Evolutionary conservation across 176 grass and related monocot genomes (phyloP), one percentile per base, ranked within the genome.

Genomic region (Zea mays): DNA sequence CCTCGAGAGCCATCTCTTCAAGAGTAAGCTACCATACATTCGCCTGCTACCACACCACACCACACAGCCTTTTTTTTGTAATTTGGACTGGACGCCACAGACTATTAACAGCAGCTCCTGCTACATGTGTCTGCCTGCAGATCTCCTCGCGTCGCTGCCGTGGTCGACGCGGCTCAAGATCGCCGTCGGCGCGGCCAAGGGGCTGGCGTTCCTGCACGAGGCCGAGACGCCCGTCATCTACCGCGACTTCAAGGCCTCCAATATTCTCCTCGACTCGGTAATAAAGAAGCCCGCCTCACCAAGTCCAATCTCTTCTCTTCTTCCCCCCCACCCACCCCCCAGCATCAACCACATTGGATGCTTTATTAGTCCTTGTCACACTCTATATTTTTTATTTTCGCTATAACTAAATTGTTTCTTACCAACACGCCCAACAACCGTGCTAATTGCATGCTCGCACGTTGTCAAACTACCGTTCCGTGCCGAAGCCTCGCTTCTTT

Each of bases 111-210:
- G 0, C 9, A 3, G 16, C 2, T n/a, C 51, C 12, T 14, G 47
- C 0, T 21, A 14, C 47, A 7, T 55, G 51, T n/a, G 5, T 10
- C 5, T 64, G 43, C 7, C 2, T 84, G 41, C 85, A 97, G 94
- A 86, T 48, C 16, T 88, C 0, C 79, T 86, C 3, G 79, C 85
- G 37, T 67, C 84, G 52, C 57, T 97, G 74, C 87, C 91, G 78
- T 97, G 95, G 95, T 88, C 89, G 17, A 91, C 89, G 76, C 90
- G 95, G 79, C 84, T 97, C 35, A 97, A 97, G 87, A 97, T 97
- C 67, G 95, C 91, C 16, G 87, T 94, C 36, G 89, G 88, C 54
- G 88, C 95, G 15, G 95, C 95, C 13, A 97, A 97, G 58, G 95
- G 95, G 8, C 85, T 97, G 7, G 87, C 95, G 1, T 94, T 97